These are phyloP conservation scores for Arabidopsis suecica DNA, from an alignment of 345 rosid species.

Conservation along the genomic window DNA sequence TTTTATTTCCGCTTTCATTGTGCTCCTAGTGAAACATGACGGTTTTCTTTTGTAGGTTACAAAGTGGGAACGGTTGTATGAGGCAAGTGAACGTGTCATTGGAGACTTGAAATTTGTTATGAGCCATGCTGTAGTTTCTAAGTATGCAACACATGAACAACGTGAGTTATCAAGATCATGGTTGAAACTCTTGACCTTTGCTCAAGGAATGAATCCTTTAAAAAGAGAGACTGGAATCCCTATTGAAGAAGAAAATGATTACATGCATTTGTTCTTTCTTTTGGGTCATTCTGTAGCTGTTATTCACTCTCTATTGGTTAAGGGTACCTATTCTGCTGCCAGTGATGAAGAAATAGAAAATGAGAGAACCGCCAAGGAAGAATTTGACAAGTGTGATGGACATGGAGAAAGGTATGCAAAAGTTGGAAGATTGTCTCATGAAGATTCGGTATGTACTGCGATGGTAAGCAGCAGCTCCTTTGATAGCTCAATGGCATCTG, in stretches of 20 bases:
- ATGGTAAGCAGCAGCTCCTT: conserved; percentile 56
- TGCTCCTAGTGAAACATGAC: conserved; percentile 24
- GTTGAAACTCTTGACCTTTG: conserved; percentile 76
- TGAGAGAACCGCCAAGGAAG: conserved; percentile 43
- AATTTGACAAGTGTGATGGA: conserved; percentile 54
- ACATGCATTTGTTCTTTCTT: conserved; percentile 59
- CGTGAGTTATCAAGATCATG: conserved; percentile 70
- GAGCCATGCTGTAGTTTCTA: conserved; percentile 78
- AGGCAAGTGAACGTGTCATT: conserved; percentile 68
- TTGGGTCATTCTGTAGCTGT: conserved; percentile 66
- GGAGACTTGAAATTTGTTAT: conserved; percentile 83
- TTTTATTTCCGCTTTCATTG: conserved; percentile 28
- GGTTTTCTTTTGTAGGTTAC: conserved; percentile 57
- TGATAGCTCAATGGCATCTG: conserved; percentile 49
- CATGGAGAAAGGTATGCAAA: conserved; percentile 75
- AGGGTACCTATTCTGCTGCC: conserved; percentile 72
- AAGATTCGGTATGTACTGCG: conserved; percentile 68
- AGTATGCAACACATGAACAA: conserved; percentile 63
- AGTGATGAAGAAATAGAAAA: conserved; percentile 49
- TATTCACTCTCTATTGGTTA: conserved; percentile 77
- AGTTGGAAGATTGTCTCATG: conserved; percentile 80
- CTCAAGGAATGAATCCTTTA: conserved; percentile 84
- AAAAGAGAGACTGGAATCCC: conserved; percentile 88
- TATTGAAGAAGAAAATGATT: conserved; percentile 75
- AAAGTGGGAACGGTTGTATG: conserved; percentile 68